Evolutionary conservation across 148 eudicot genomes (phyloP).

Genomic region (Vaccinium corymbosum): DNA sequence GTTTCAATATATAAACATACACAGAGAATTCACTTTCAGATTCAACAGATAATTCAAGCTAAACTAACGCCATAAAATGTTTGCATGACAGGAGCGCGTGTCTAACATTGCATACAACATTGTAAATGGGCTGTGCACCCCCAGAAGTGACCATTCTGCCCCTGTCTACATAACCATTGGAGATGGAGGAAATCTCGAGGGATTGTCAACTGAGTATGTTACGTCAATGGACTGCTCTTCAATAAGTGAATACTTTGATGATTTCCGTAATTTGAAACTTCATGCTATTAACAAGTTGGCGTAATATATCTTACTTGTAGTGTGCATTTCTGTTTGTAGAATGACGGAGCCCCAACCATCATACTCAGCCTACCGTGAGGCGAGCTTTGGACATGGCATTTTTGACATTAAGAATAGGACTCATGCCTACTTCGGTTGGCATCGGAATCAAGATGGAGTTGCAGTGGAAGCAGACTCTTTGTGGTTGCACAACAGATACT

Average conservation of each 20-base stretch:
- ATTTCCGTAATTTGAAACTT: background rate
- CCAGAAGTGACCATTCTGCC: constrained; percentile 55
- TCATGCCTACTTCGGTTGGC: constrained; percentile 73
- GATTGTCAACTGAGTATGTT: constrained; percentile 62
- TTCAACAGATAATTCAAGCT: background rate
- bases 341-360: constrained; percentile 83
- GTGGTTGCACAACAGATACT: constrained; percentile 67
- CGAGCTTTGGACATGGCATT: constrained; percentile 88
- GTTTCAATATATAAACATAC: background rate
- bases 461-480: constrained; percentile 70
- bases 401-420: constrained; percentile 78
- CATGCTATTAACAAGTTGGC: background rate
- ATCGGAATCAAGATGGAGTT: constrained; percentile 78
- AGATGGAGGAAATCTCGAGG: constrained; percentile 88
- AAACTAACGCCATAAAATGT: background rate
- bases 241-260: background rate
- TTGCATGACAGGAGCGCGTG: constrained; percentile 55
- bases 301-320: background rate
- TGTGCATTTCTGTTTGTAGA: constrained; percentile 32
- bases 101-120: constrained; percentile 77
- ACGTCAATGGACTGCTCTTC: background rate
- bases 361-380: constrained; percentile 77
- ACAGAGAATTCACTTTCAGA: background rate
- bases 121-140: constrained; percentile 53
- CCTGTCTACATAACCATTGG: constrained; percentile 86